Evolutionary conservation across 768 basidiomycete species (phyloP).

Genomic region (Amanita polypyramis): DNA sequence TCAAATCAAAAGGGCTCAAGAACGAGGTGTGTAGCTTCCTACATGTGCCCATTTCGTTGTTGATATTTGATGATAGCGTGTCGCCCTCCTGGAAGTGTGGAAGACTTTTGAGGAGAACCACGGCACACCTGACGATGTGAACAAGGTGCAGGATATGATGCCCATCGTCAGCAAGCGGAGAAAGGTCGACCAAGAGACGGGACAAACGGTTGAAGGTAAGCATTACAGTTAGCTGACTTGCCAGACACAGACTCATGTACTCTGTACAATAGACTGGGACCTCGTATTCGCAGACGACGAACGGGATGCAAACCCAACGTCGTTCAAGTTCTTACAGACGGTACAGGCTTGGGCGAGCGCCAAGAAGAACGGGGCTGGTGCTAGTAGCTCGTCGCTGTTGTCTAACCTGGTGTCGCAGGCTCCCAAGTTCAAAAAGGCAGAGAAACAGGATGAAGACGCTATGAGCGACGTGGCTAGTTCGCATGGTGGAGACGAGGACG

Average conservation of each 20-base stretch:
- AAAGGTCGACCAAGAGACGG: constrained; percentile 75
- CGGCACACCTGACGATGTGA: constrained; percentile 62
- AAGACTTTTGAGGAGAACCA: constrained; percentile 83
- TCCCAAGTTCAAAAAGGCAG: constrained; percentile 7
- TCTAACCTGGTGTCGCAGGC: constrained; percentile 40
- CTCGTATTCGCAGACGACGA: constrained; percentile 96
- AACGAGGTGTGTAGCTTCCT: constrained; percentile 55
- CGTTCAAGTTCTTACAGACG: constrained; percentile 94
- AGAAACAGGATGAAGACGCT: constrained; percentile 24
- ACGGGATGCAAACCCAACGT: constrained; percentile 81
- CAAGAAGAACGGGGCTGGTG: constrained; percentile 29
- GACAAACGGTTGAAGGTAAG: constrained; percentile 79
- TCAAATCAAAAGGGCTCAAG: constrained; percentile 74
- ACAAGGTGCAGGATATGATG: constrained; percentile 87
- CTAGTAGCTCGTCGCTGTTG: constrained; percentile 22
- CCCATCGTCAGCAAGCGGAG: constrained; percentile 83
- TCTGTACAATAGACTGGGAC: constrained; percentile 63
- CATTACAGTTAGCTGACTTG: constrained; percentile 2
- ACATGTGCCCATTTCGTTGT: not conserved
- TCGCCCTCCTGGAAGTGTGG: constrained; percentile 89
- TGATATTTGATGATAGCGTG: constrained; percentile 45
- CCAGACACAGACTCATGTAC: not conserved
- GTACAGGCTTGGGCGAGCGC: constrained; percentile 83
- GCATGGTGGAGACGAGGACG: constrained; percentile 23
- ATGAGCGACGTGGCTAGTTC: constrained; percentile 49